phyloP scores from a whole-genome alignment of 2,329 filamentous ascomycete genomes.

The Bipolaris sorokiniana region DNA sequence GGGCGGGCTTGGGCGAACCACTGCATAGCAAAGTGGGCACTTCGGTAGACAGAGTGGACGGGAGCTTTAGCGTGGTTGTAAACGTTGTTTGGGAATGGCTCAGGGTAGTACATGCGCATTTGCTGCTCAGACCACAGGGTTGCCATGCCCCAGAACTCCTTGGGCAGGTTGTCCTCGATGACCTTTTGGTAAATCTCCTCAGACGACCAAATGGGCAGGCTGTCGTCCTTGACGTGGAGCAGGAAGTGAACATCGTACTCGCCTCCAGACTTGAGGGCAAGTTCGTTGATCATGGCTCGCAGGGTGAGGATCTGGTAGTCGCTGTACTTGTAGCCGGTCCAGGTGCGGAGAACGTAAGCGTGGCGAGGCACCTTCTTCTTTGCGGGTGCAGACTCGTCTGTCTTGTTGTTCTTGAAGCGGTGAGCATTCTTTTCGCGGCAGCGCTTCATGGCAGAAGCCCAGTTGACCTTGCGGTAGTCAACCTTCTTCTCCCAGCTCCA shows the following conservation, averaged over 20 bases:
- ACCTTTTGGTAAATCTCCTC: slow-evolving; percentile 70
- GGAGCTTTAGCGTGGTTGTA: slow-evolving; percentile 67
- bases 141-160: slow-evolving; percentile 86
- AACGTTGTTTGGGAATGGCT: slow-evolving; percentile 77
- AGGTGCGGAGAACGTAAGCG: slow-evolving; percentile 83
- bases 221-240: slow-evolving; percentile 80
- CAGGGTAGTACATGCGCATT: slow-evolving; percentile 89
- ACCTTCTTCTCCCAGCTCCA: slow-evolving; percentile 58
- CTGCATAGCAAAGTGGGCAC: slow-evolving; percentile 58
- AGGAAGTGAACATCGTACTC: slow-evolving; percentile 88
- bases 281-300: slow-evolving; percentile 81
- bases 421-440: slow-evolving; percentile 58
- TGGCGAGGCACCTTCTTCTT: slow-evolving; percentile 64
- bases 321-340: slow-evolving; percentile 80
- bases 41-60: slow-evolving; percentile 88
- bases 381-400: slow-evolving; percentile 35
- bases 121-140: slow-evolving; percentile 94
- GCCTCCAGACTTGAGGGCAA: slow-evolving; percentile 79
- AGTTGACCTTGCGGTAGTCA: slow-evolving; percentile 57
- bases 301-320: slow-evolving; percentile 81
- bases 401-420: slow-evolving; percentile 51
- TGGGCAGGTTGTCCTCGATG: slow-evolving; percentile 72
- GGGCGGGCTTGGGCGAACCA: slow-evolving; percentile 59
- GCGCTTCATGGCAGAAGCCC: slow-evolving; percentile 55
- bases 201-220: slow-evolving; percentile 79